Conservation (phyloP, 352 stramenopile species). For the Phytopythium cucurbitacearum region DNA sequence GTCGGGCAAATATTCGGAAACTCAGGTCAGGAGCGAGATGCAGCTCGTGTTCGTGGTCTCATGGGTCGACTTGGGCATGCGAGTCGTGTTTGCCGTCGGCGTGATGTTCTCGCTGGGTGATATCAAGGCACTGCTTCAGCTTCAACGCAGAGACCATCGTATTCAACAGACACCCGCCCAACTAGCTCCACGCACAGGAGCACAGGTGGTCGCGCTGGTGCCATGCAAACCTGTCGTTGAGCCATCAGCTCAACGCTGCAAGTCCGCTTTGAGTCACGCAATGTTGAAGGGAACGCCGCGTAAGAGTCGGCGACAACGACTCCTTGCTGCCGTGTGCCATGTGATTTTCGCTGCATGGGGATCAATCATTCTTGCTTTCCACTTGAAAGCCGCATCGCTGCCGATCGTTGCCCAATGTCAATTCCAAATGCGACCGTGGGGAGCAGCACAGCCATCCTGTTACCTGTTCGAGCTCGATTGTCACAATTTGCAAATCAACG, state of each 20-base stretch:
- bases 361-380: constrained; percentile 12
- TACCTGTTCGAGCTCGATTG: constrained; percentile 27
- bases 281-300: too few species aligned
- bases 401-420: constrained; percentile 10
- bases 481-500: constrained; percentile 7
- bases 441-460: constrained; percentile 11
- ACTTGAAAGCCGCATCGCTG: constrained; percentile 15
- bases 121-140: constrained; percentile 15
- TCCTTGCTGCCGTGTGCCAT: too few species aligned
- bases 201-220: too few species aligned
- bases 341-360: constrained; percentile 7
- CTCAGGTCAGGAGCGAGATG: constrained; percentile 9
- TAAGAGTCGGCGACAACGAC: too few species aligned
- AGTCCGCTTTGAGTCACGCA: too few species aligned
- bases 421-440: constrained; percentile 22
- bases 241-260: too few species aligned
- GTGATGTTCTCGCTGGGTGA: constrained; percentile 10
- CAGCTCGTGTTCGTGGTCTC: constrained; percentile 20
- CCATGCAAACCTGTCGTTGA: too few species aligned
- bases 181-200: too few species aligned
- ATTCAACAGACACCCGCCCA: too few species aligned
- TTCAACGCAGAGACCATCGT: neutral
- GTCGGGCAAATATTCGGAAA: neutral
- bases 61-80: constrained; percentile 15
- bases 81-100: constrained; percentile 14